A percentile compares a stretch with the other conserved stretches of the same genome.
These are phyloP conservation scores for Vinca major DNA, from an alignment of 305 asterid species.

Conservation along the genomic window DNA sequence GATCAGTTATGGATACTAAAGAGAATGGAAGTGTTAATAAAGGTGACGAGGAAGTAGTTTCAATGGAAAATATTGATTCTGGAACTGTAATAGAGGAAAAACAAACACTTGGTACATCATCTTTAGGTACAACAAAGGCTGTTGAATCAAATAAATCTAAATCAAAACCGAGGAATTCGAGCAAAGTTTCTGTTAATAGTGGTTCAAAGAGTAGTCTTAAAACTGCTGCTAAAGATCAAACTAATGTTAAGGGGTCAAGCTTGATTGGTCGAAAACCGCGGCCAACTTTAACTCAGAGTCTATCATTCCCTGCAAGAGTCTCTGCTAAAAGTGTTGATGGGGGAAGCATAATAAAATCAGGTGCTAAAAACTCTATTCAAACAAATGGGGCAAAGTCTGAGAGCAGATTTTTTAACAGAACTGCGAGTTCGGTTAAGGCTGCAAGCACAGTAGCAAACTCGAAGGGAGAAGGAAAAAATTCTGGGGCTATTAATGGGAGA, in stretches of 20 bases:
- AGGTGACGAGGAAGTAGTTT: slow-evolving; percentile 13
- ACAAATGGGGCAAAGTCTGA: slow-evolving; percentile 33
- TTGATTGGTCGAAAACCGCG: slow-evolving; percentile 39
- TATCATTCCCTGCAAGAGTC: slow-evolving; percentile 54
- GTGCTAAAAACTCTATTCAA: slow-evolving; percentile 26
- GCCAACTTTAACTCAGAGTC: slow-evolving; percentile 49
- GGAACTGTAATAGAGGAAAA: slow-evolving; percentile 29
- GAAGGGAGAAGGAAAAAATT: slow-evolving; percentile 13
- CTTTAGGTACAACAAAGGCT: slow-evolving; percentile 6
- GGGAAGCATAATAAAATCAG: slow-evolving; percentile 30
- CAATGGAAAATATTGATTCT: slow-evolving; percentile 18
- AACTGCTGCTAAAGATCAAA: slow-evolving; percentile 28
- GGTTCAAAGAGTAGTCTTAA: slow-evolving; percentile 28
- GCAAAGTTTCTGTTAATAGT: slow-evolving; percentile 16
- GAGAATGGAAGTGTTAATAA: slow-evolving; percentile 29
- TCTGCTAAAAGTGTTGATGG: slow-evolving; percentile 51
- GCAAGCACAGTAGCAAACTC: slow-evolving; percentile 29
- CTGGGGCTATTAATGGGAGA: slow-evolving; percentile 21
- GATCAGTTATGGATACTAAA: slow-evolving; percentile 32
- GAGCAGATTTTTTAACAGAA: slow-evolving; percentile 27
- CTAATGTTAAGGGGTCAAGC: slow-evolving; percentile 35
- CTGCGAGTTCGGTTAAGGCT: slow-evolving; percentile 20
- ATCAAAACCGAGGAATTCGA: slow-evolving; percentile 21
- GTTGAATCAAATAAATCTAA: slow-evolving; percentile 24
- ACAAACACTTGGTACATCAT: slow-evolving; percentile 22